phyloP scores from a whole-genome alignment of 805 yeast genomes.

The Groenewaldozyma tartarivorans region DNA sequence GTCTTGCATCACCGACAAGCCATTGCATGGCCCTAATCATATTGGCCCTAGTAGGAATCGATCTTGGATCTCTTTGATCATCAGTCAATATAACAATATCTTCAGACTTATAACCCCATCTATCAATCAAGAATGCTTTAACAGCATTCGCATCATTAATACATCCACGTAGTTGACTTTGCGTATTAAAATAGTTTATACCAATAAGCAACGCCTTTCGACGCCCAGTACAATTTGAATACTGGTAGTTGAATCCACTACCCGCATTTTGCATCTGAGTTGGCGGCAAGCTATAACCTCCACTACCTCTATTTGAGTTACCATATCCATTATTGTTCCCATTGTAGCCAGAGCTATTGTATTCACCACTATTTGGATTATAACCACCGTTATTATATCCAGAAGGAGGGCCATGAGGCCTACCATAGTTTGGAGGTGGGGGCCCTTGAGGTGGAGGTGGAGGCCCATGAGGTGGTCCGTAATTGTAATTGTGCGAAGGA shows the following conservation, averaged over 20 bases:
- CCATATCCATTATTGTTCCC: too few relatives aligned
- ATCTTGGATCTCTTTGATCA: constrained; percentile 30
- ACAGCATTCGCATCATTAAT: constrained; percentile 56
- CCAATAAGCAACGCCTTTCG: constrained; percentile 73
- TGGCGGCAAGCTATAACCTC: constrained; percentile 21
- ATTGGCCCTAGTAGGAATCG: constrained; percentile 56
- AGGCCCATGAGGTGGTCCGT: constrained; percentile 23
- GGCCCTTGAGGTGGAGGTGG: constrained; percentile 19
- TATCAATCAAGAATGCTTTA: constrained; percentile 33
- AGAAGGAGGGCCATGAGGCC: constrained; percentile 10
- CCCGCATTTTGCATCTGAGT: constrained; percentile 21
- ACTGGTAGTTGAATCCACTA: too few relatives aligned
- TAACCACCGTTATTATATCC: too few relatives aligned
- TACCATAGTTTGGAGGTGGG: too few relatives aligned
- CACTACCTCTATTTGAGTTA: too few relatives aligned
- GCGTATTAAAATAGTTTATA: constrained; percentile 62
- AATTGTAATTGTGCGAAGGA: constrained; percentile 7
- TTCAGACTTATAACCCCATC: constrained; percentile 30
- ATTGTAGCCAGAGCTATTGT: too few relatives aligned
- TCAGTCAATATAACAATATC: constrained; percentile 34
- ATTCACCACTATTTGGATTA: too few relatives aligned
- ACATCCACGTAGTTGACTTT: constrained; percentile 60
- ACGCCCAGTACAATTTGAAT: constrained; percentile 61
- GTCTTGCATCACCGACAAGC: constrained; percentile 62
- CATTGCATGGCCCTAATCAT: constrained; percentile 74